These are phyloP conservation scores for Picochlorum sp. DNA, from an alignment of 139 green algal genomes.

Conservation along the genomic window DNA sequence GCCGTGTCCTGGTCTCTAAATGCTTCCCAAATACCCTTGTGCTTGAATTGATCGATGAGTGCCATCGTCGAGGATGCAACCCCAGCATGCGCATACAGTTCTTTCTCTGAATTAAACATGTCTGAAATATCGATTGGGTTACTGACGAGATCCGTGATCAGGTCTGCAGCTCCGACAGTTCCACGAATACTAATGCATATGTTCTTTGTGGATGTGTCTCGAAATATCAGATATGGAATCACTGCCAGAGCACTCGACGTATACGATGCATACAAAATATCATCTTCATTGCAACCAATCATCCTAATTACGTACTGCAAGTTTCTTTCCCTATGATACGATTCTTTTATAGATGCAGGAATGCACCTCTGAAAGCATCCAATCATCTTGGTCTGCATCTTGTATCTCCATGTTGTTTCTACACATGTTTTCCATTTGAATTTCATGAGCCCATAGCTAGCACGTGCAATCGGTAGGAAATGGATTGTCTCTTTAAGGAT, in stretches of 20 bases:
- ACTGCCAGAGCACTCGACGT: slow-evolving; percentile 19
- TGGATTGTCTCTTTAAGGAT: slow-evolving; percentile 22
- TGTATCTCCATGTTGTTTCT: slow-evolving; percentile 14
- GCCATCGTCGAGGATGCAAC: slow-evolving; percentile 46
- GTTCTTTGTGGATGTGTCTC: slow-evolving; percentile 27
- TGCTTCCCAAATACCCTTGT: slow-evolving; percentile 8
- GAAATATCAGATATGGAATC: slow-evolving; percentile 52
- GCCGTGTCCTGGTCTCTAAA: no score
- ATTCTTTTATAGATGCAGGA: not conserved
- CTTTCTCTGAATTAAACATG: slow-evolving; percentile 12
- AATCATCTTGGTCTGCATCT: no score
- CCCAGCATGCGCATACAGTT: slow-evolving; percentile 34
- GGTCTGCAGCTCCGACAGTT: slow-evolving; percentile 44
- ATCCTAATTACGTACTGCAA: slow-evolving; percentile 37
- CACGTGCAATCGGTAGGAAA: slow-evolving; percentile 38
- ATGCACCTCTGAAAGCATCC: not conserved
- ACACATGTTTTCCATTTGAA: slow-evolving; percentile 35
- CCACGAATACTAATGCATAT: slow-evolving; percentile 47
- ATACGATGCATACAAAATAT: slow-evolving; percentile 34
- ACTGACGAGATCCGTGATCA: slow-evolving; percentile 48
- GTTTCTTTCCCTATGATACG: no score
- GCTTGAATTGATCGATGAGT: slow-evolving; percentile 19
- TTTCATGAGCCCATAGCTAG: slow-evolving; percentile 40
- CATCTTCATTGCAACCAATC: slow-evolving; percentile 16
- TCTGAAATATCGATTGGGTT: slow-evolving; percentile 39